Evolutionary conservation across 352 stramenopile genomes (phyloP), one percentile per base, ranked within the genome.

Genomic region (Pythium aristosporum): DNA sequence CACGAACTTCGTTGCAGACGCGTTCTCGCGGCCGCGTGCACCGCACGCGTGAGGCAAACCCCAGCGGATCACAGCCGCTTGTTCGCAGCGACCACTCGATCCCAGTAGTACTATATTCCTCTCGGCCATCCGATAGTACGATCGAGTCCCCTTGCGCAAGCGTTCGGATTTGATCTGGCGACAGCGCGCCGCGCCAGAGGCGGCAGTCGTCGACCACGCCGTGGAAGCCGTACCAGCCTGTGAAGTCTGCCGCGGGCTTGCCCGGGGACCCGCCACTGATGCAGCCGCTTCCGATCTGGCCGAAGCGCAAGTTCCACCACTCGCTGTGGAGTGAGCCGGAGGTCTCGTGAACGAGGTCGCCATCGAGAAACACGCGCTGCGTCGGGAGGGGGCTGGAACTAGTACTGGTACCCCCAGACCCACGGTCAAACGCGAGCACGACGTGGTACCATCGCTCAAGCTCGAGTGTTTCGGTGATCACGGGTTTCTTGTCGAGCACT

Each of bases 391-490:
- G 3, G 9, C 23, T 11, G 13, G 61, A 2, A 30, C 25, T 30
- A 30, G 25, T 30, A 30, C 25, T 30, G 25, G 25, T 30, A 30
- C 25, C 25, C 6, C 28, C 28, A 20, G 28, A 23, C 16, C 11
- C 46, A 23, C 11, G 34, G 16, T 69, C 50, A 20, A 70, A 76
- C 5, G 64, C 70, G 11, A 79, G 42, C 8, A 43, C 68, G 37
- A 76, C 61, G 63, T 90, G 79, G 57, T 88, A 88, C 79, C 78
- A 89, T 20, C 83, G 78, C 46, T 58, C 3, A 5, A 39, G 5
- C 20, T 56, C 21, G 7, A 66, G 48, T 1, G 2, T 51, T 7
- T 21, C 11, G 5, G 47, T 47, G 16, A 53, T 37, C 12, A 43
- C 6, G 5, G 37, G 51, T 43, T 61, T 65, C 4, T n/a, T 6